Evolutionary conservation across 1,284 basidiomycete species (phyloP), one percentile per base, ranked within the genome.

Genomic region (Sanghuangporus sanghuang): DNA sequence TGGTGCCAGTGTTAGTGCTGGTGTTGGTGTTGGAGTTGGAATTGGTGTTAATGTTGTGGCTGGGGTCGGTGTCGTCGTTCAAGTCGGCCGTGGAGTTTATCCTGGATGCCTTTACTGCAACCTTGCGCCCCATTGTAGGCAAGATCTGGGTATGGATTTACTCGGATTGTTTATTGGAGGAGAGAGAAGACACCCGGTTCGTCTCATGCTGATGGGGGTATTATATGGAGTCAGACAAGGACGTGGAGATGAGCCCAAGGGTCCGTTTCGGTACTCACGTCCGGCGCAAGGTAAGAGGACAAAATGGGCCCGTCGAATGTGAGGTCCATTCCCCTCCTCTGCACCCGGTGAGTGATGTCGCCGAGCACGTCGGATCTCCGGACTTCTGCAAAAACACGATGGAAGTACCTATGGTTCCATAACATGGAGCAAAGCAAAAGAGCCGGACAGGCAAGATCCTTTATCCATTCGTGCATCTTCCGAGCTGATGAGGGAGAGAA

Each of bases 241-340:
- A 32, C 35, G 14, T 38, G 44, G 49, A 18, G 40, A 12, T 18
- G 23, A n/a, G 44, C 44, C 44, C 16, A 18, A 46, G 44, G 7
- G 21, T 46, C 44, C 7, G 16, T 46, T n/a, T n/a, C 21, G 23
- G 18, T 3, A 50, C 52, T 27, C 32, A 18, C 32, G 36, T 23
- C 40, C 16, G 40, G 57, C 18, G 21, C 39, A 40, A 61, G 56
- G 36, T 64, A 52, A 23, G 58, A 18, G 18, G 64, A 65, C 38
- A 42, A 42, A 56, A 57, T 38, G 39, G 64, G 56, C 35, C 61
- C 64, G 32, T 88, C 89, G 38, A 91, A 73, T 0, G 89, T 89
- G 42, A 92, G 66, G 71, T 92, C 89, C 32, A 92, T 75, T 0
- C 89, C 1, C 90, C 90, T 14, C 81, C 81, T 69, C 88, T 75